Evolutionary conservation across 108 stramenopile genomes (phyloP), one percentile per base, ranked within the genome.

Genomic region (Pseudonitzschia pungens): DNA sequence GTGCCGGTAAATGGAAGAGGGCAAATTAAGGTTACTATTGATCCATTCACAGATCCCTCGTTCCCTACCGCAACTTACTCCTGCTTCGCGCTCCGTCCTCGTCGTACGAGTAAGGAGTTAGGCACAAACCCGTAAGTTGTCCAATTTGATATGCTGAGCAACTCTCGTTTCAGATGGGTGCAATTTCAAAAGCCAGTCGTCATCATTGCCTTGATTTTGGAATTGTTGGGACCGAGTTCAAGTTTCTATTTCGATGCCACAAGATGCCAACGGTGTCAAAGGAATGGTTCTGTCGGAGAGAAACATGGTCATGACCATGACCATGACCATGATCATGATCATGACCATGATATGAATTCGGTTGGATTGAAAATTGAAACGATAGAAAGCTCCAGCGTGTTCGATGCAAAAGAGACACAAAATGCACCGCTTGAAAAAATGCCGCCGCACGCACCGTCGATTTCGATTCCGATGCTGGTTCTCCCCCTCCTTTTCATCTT

Each of bases 351-450:
- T 48, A 48, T 11, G 9, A 1, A 18, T 18, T 18, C 14, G 14
- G 45, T 48, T 4, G 16, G 18, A 48, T 18, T 58, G 26, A 58
- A 58, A 14, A 10, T 31, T 26, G 10, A 24, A 5, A 22, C 24
- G 10, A 15, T 14, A 27, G 9, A 26, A n/a, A 14, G 5, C 27
- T 10, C 6, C 5, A 24, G n/a, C 27, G n/a, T 27, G 14, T 15
- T 22, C 57, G 57, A 58, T 28, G 27, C 57, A 26, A 27, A 58
- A 58, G 57, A 26, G 14, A 31, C 29, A 58, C 57, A 58, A 26
- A 8, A 31, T 15, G 29, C 15, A 58, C 57, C 22, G 26, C 15
- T 58, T 31, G 29, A 26, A 26, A 15, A 27, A 22, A 22, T 31
- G 14, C 12, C 29, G 27, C 12, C 56, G 29, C 12, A 4, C 22